A percentile compares a stretch with the other conserved stretches of the same genome.
These are phyloP conservation scores for Paramecium caudatum DNA, from an alignment of 73 alveolate genomes.

Conservation along the genomic window DNA sequence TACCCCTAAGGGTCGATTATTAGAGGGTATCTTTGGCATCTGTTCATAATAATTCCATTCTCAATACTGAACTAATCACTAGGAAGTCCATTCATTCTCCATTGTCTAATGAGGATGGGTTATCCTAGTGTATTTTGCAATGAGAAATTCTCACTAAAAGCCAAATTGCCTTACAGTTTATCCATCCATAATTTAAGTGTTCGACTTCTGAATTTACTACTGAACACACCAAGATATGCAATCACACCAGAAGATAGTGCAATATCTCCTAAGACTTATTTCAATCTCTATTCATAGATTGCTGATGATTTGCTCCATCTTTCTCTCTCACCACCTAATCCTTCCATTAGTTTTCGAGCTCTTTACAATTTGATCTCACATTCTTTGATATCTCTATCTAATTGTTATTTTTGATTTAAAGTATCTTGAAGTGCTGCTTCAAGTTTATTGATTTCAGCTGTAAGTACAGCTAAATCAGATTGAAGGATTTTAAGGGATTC, in stretches of 20 bases:
- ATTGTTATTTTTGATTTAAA: constrained; percentile 66
- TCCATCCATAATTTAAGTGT: constrained; percentile 90
- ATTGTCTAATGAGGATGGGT: constrained; percentile 92
- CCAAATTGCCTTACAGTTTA: constrained; percentile 80
- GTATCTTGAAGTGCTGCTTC: constrained; percentile 80
- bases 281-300: constrained; percentile 81
- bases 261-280: constrained; percentile 96
- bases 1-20: constrained; percentile 99
- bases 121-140: constrained; percentile 89
- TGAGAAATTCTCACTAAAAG: constrained; percentile 83
- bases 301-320: constrained; percentile 92
- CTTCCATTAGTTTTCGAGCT: constrained; percentile 93
- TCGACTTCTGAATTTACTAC: constrained; percentile 89
- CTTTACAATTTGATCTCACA: constrained; percentile 92
- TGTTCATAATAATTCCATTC: constrained; percentile 98
- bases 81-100: constrained; percentile 98
- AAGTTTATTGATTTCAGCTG: constrained; percentile 81
- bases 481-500: constrained; percentile 84
- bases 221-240: constrained; percentile 97
- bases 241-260: constrained; percentile 95
- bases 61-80: constrained; percentile 99
- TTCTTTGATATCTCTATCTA: constrained; percentile 77
- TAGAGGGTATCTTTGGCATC: constrained; percentile 98
- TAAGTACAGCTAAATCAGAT: constrained; percentile 75
- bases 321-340: constrained; percentile 96